Percentiles rank a stretch among this genome's conserved stretches.
Conservation (phyloP, 345 rosid genomes). For the Kernera saxatilis region DNA sequence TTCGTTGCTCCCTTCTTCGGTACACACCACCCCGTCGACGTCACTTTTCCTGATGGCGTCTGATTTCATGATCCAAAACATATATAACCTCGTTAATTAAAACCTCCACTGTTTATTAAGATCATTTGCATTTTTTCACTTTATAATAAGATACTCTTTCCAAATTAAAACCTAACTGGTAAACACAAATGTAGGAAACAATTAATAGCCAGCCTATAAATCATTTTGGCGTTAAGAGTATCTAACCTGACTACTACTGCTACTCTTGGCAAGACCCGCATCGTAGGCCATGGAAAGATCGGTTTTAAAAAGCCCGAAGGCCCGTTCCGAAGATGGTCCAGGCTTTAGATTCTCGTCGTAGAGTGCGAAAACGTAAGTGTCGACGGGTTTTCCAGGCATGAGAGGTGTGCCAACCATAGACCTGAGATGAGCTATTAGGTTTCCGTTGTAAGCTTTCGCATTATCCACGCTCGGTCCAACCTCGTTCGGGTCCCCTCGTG, state of each 20-base stretch:
- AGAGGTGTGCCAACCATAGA: slow-evolving; percentile 85
- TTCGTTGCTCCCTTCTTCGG: slow-evolving; percentile 48
- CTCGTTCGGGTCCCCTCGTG: slow-evolving; percentile 66
- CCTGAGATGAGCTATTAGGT: slow-evolving; percentile 69
- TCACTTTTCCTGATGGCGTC: slow-evolving; percentile 46
- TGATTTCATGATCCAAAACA: slow-evolving; percentile 20
- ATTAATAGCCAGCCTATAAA: not conserved
- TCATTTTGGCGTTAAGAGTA: not conserved
- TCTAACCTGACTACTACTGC: slow-evolving; percentile 51
- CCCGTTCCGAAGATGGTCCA: slow-evolving; percentile 74
- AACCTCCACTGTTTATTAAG: not conserved
- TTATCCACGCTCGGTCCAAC: slow-evolving; percentile 74
- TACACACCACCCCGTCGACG: slow-evolving; percentile 56
- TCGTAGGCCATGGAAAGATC: slow-evolving; percentile 75
- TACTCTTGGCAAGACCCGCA: slow-evolving; percentile 58
- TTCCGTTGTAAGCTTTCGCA: slow-evolving; percentile 88
- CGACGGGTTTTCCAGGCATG: slow-evolving; percentile 91
- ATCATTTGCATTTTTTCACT: not conserved
- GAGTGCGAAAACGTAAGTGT: slow-evolving; percentile 85
- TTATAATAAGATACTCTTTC: not conserved
- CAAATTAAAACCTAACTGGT: not conserved
- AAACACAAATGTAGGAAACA: not conserved
- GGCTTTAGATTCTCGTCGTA: slow-evolving; percentile 82
- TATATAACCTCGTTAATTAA: not conserved
- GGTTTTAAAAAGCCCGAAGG: slow-evolving; percentile 69